Conservation (phyloP, 148 eudicot genomes). For the Silene uniflora region DNA sequence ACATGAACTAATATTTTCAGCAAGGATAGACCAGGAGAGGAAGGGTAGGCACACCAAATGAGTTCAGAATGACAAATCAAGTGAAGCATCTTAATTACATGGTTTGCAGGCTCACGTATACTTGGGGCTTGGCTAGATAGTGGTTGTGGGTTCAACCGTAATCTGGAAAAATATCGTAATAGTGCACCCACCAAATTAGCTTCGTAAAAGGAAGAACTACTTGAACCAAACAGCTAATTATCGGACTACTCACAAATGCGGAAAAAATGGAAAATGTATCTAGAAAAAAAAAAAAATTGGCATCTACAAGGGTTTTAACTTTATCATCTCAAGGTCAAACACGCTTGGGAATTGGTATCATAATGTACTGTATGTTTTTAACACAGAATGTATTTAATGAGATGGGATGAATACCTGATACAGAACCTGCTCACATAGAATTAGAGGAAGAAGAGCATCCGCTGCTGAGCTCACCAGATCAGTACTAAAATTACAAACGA, state of each 20-base stretch:
- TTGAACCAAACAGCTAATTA: too few species aligned
- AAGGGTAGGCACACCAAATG: too few species aligned
- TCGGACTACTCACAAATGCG: neutral
- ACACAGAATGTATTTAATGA: neutral
- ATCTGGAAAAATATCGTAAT: too few species aligned
- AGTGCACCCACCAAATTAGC: too few species aligned
- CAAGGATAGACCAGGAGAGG: too few species aligned
- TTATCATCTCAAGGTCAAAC: neutral
- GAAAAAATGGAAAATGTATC: neutral
- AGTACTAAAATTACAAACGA: slow-evolving; percentile 39
- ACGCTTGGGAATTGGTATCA: neutral
- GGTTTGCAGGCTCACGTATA: too few species aligned
- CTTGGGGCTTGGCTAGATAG: too few species aligned
- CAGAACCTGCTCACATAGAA: slow-evolving; percentile 79
- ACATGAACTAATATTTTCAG: too few species aligned
- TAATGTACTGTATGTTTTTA: neutral
- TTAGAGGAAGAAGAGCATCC: slow-evolving; percentile 88
- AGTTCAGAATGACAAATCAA: too few species aligned
- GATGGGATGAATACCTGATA: slow-evolving; percentile 57
- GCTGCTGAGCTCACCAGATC: slow-evolving; percentile 91
- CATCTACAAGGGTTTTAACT: neutral
- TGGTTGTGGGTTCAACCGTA: too few species aligned
- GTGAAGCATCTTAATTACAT: too few species aligned
- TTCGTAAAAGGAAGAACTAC: too few species aligned
- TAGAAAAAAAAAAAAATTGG: neutral